These are phyloP conservation scores for Leccinum obscurum DNA, from an alignment of 768 basidiomycete genomes.

Conservation along the genomic window DNA sequence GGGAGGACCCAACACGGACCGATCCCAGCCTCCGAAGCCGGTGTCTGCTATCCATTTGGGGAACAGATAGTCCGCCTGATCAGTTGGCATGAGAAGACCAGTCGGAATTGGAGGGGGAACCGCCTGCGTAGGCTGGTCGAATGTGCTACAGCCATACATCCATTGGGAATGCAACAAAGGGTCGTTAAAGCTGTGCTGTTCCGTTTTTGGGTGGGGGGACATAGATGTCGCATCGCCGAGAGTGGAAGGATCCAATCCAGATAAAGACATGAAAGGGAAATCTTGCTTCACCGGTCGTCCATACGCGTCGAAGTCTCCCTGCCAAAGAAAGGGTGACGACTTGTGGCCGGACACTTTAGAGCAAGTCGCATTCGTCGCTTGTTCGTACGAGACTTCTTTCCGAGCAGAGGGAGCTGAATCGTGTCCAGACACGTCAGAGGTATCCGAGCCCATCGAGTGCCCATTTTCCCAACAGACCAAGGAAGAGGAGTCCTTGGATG, in stretches of 20 bases:
- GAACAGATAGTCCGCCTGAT: slow-evolving; percentile 8
- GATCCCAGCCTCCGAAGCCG: slow-evolving; percentile 17
- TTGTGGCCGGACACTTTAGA: background rate
- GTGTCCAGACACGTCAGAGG: background rate
- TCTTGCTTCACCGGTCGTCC: background rate
- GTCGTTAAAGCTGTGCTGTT: background rate
- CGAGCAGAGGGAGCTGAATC: background rate
- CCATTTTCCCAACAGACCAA: no score
- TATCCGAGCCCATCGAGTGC: background rate
- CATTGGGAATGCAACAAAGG: slow-evolving; percentile 7
- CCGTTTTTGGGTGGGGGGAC: background rate
- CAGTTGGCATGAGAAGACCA: background rate
- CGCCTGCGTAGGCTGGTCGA: background rate
- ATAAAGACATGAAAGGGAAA: background rate
- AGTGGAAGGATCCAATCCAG: background rate
- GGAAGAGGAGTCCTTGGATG: background rate
- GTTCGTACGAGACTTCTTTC: background rate
- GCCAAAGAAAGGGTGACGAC: slow-evolving; percentile 1
- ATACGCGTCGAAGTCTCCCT: background rate
- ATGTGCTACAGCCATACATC: slow-evolving; percentile 6
- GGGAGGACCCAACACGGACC: slow-evolving; percentile 1
- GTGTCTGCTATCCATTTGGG: slow-evolving; percentile 19
- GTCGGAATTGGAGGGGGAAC: no score
- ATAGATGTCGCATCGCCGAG: background rate
- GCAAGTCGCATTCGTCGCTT: background rate